Conservation (phyloP, 2,329 filamentous ascomycete genomes). For the Botryosphaeria dothidea region DNA sequence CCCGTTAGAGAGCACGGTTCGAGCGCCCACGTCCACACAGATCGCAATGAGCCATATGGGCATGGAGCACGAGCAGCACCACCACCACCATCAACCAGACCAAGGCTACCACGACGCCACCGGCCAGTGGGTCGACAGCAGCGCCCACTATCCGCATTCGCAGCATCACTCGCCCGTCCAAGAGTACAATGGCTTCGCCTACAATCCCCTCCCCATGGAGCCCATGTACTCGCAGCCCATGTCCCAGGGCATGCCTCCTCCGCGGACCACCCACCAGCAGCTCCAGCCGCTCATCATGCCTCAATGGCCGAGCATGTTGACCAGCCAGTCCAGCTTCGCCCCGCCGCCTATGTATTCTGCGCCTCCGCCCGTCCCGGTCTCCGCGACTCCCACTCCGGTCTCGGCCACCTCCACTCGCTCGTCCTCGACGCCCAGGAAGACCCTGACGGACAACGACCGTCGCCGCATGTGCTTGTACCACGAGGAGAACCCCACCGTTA, state of each 20-base stretch:
- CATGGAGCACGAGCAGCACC: conserved; percentile 42
- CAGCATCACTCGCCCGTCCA: conserved; percentile 42
- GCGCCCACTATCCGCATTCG: conserved; percentile 31
- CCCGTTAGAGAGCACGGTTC: conserved; percentile 29
- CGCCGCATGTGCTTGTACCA: conserved; percentile 92
- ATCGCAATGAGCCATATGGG: conserved; percentile 42
- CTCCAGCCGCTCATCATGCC: conserved; percentile 44
- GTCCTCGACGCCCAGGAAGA: conserved; percentile 72
- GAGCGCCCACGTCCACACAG: conserved; percentile 18
- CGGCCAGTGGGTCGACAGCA: conserved; percentile 34
- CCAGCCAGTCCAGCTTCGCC: conserved; percentile 43
- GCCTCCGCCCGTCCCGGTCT: conserved; percentile 38
- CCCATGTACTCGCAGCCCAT: conserved; percentile 32
- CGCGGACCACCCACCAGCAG: conserved; percentile 41
- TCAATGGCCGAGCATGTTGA: conserved; percentile 45
- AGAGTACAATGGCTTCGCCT: conserved; percentile 42
- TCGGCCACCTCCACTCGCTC: conserved; percentile 43
- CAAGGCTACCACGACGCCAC: conserved; percentile 32
- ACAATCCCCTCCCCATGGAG: conserved; percentile 42
- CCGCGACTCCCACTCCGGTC: conserved; percentile 36
- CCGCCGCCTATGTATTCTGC: conserved; percentile 34
- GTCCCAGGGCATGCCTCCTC: conserved; percentile 31
- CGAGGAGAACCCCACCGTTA: conserved; percentile 83
- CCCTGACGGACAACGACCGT: conserved; percentile 86
- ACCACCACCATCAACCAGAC: conserved; percentile 22